A percentile compares a stretch with the other conserved stretches of the same genome.
Conservation (phyloP, 1,284 basidiomycete genomes). For the Phaffia rhodozyma region DNA sequence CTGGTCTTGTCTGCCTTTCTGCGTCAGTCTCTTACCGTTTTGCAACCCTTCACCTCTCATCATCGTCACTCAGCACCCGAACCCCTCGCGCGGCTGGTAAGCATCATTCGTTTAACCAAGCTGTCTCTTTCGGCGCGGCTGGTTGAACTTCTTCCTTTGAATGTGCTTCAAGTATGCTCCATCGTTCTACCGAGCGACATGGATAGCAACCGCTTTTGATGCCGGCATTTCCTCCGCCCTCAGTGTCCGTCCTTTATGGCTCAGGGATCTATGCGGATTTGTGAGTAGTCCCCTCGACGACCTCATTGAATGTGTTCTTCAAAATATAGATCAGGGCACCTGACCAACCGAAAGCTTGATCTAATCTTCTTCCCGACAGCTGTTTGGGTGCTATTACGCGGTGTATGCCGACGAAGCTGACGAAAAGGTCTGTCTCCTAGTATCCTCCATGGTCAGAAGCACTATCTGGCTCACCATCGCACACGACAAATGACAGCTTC, state of each 20-base stretch:
- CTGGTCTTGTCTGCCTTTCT: not conserved
- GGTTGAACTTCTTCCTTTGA: slow-evolving; percentile 11
- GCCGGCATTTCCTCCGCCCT: slow-evolving; percentile 94
- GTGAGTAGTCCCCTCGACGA: slow-evolving; percentile 83
- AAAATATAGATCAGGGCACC: slow-evolving; percentile 73
- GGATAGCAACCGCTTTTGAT: slow-evolving; percentile 87
- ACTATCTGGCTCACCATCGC: not conserved
- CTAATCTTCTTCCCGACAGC: slow-evolving; percentile 32
- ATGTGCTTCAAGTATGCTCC: slow-evolving; percentile 59
- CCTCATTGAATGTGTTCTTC: slow-evolving; percentile 79
- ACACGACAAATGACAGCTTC: slow-evolving; percentile 45
- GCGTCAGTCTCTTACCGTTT: slow-evolving; percentile 1
- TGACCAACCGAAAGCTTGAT: not conserved
- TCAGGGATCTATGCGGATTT: slow-evolving; percentile 72
- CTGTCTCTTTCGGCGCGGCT: not conserved
- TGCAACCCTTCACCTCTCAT: not conserved
- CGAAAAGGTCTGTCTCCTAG: slow-evolving; percentile 55
- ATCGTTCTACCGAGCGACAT: slow-evolving; percentile 92
- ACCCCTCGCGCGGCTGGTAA: slow-evolving; percentile 71
- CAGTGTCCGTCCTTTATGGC: slow-evolving; percentile 82
- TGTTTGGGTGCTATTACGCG: slow-evolving; percentile 87
- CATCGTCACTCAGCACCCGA: slow-evolving; percentile 58
- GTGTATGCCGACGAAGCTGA: slow-evolving; percentile 85
- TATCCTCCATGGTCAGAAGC: not conserved
- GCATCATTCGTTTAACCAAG: slow-evolving; percentile 26